Evolutionary conservation across 2,329 filamentous ascomycete genomes (phyloP), one percentile per base, ranked within the genome.

Genomic region (Monosporascus sp.): DNA sequence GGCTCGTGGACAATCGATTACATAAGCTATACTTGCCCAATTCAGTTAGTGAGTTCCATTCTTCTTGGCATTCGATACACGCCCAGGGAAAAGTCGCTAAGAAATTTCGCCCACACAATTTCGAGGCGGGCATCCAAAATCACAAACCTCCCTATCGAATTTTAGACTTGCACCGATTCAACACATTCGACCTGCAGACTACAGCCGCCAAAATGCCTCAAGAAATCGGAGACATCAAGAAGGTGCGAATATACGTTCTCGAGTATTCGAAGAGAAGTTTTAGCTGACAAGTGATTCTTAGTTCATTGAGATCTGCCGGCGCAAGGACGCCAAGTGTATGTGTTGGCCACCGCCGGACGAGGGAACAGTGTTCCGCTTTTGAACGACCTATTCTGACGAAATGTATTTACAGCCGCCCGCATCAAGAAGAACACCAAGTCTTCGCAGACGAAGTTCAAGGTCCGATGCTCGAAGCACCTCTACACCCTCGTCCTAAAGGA

Each of bases 221-320:
- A 73, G 91, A 97, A 89, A 88, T 97, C 77, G 89, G 86, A 75
- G 94, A 97, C 76, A 97, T 97, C 85, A 97, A 99, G 82, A 81
- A 85, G 79, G 83, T 87, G 75, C 9, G 31, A 62, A 61, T 48
- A 48, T 37, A 37, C 15, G 27, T 27, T 17, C 2, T 44, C 52
- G 43, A 48, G 24, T 15, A 48, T 35, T 46, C 47, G 44, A n/a
- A 37, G 52, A 2, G 7, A 39, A 45, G 47, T 22, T 45, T 37
- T 44, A 11, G 24, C 58, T 64, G 57, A 66, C 70, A 73, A 60
- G 71, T 65, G 38, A 18, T 54, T 53, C 55, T 75, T 76, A 96
- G 85, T 99, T 99, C 90, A 96, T 99, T 78, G 94, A 97, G 88
- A 96, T 99, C 85, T 96, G 90, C 87, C 89, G 93, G 80, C 89